phyloP scores from a whole-genome alignment of 495 filamentous ascomycete species.

The Podospora appendiculata region DNA sequence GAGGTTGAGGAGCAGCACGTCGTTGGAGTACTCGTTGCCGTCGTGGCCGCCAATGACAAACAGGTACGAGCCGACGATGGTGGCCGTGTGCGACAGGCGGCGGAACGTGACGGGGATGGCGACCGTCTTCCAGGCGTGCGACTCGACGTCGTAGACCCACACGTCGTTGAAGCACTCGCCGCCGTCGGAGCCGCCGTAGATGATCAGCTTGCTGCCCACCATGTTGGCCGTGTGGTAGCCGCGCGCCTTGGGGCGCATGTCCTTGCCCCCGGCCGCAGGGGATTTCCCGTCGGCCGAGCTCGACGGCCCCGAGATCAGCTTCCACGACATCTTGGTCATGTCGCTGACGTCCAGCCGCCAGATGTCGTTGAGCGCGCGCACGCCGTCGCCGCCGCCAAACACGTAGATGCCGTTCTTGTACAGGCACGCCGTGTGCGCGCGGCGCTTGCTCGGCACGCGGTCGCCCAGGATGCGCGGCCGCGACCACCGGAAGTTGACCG shows the following conservation, averaged over 20 bases:
- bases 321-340: conserved; percentile 54
- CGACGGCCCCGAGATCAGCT: conserved; percentile 42
- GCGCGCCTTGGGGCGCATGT: conserved; percentile 46
- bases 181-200: conserved; percentile 58
- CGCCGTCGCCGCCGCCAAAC: conserved; percentile 59
- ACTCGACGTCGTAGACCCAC: conserved; percentile 60
- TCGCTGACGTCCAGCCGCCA: conserved; percentile 60
- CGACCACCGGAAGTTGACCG: conserved; percentile 53
- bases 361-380: conserved; percentile 57
- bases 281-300: conserved; percentile 5
- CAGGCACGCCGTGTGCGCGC: conserved; percentile 58
- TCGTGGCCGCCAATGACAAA: conserved; percentile 62
- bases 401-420: conserved; percentile 62
- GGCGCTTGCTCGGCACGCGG: conserved; percentile 43
- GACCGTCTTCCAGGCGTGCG: conserved; percentile 45
- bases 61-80: conserved; percentile 57
- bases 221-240: conserved; percentile 65
- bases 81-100: conserved; percentile 55
- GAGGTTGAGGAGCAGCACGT: conserved; percentile 56
- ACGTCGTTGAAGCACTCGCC: conserved; percentile 62
- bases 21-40: conserved; percentile 57
- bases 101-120: conserved; percentile 43
- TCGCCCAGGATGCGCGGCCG: conserved; percentile 47
- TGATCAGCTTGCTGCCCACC: conserved; percentile 59
- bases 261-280: conserved; percentile 8